Percentiles rank a stretch among this genome's conserved stretches.
phyloP scores from a whole-genome alignment of 139 green algal species.

The Haematococcus lacustris region DNA sequence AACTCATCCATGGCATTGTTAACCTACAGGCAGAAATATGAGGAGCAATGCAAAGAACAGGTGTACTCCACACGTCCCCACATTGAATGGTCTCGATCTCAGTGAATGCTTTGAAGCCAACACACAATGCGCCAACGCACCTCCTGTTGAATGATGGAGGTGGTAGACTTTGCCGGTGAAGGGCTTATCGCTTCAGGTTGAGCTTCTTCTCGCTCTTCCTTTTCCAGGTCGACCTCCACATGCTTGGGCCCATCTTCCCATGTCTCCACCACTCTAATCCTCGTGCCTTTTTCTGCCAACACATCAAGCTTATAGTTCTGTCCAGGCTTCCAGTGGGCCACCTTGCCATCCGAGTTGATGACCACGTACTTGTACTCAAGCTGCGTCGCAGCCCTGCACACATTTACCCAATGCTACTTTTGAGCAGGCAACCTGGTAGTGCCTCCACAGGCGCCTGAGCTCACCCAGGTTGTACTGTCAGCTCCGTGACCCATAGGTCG shows the following conservation, averaged over 20 bases:
- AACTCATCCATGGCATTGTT: slow-evolving; percentile 1
- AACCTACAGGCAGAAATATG: neutral
- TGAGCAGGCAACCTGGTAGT: too few species aligned
- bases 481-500: slow-evolving; percentile 17
- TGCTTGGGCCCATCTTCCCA: slow-evolving; percentile 2
- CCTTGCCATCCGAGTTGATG: slow-evolving; percentile 11
- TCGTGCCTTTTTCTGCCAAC: neutral
- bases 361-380: slow-evolving; percentile 31
- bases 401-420: neutral
- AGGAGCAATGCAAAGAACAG: neutral
- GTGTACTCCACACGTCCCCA: neutral
- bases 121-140: neutral
- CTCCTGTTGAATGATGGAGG: slow-evolving; percentile 8
- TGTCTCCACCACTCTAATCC: neutral
- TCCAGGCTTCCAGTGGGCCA: slow-evolving; percentile 23
- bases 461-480: slow-evolving; percentile 14
- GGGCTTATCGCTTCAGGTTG: neutral
- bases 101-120: too few species aligned
- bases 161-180: neutral
- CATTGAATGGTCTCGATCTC: too few species aligned
- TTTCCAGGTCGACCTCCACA: slow-evolving; percentile 6
- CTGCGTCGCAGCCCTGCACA: slow-evolving; percentile 2
- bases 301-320: slow-evolving; percentile 23
- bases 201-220: neutral
- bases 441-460: too few species aligned